These are phyloP conservation scores for Hypoxylon lienhwacheense DNA, from an alignment of 495 filamentous ascomycete species.

Conservation along the genomic window DNA sequence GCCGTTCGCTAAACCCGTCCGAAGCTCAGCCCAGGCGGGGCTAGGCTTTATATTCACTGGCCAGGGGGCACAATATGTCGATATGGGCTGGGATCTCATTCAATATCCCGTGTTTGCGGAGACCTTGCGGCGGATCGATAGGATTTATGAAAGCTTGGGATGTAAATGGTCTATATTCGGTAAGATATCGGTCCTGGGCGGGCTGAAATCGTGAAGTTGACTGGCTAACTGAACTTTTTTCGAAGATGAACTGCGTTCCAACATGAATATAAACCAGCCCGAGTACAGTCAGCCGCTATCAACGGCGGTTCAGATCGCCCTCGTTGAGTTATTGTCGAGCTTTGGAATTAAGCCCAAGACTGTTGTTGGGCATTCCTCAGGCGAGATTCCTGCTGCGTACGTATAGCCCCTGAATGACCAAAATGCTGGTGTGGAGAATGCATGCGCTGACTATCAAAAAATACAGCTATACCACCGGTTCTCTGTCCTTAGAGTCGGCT, in stretches of 20 bases:
- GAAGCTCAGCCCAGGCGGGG: not conserved
- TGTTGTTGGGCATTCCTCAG: conserved; percentile 61
- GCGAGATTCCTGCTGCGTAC: conserved; percentile 53
- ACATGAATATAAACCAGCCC: conserved; percentile 40
- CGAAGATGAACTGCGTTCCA: conserved; percentile 5
- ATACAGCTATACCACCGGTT: conserved; percentile 36
- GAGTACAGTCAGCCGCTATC: conserved; percentile 45
- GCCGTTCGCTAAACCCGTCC: not conserved
- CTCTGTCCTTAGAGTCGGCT: conserved; percentile 42
- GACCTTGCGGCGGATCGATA: conserved; percentile 22
- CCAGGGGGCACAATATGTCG: conserved; percentile 49
- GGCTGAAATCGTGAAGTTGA: not conserved
- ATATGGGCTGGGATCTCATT: conserved; percentile 52
- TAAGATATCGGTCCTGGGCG: not conserved
- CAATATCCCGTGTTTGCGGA: conserved; percentile 23
- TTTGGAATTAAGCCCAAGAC: conserved; percentile 50
- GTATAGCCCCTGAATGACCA: not conserved
- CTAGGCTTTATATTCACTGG: conserved; percentile 45
- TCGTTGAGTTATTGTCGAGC: conserved; percentile 52
- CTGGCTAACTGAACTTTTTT: not conserved
- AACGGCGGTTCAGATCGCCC: conserved; percentile 48
- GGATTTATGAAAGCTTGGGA: conserved; percentile 24
- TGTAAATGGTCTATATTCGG: conserved; percentile 39
- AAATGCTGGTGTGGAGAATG: not conserved
- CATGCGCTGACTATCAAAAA: not conserved